Evolutionary conservation across 1,284 basidiomycete genomes (phyloP), one percentile per base, ranked within the genome.

Genomic region (Afroboletus lepidellus): DNA sequence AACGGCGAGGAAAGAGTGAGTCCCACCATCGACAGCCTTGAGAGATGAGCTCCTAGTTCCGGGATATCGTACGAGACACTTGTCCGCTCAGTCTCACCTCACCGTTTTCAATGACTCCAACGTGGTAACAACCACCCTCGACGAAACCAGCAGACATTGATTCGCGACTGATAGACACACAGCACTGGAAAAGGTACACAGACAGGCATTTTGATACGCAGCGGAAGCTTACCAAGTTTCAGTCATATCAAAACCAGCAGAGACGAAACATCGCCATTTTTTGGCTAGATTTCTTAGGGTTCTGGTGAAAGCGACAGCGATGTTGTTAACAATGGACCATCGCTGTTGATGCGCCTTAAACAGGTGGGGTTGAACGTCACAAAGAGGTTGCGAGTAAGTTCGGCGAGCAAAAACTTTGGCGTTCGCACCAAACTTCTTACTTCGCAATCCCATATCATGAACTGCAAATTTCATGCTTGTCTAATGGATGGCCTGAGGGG

Each of bases 231-330:
- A 67, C 69, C 69, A 70, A 6, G 76, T 76, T 54, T 76, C 75
- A 1, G 70, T 77, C 75, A 76, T 76, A 39, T 75, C 75, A 36
- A 76, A 76, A 5, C 74, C 75, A 7, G 70, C 65, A 29, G 73
- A 64, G 23, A 77, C 64, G 15, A 59, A 23, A 48, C 44, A 23
- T 66, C 32, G 1, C 71, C 64, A 9, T 62, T 45, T 41, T n/a
- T 53, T 66, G 0, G 66, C 56, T 42, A 69, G 67, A 3, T 58
- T 60, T 56, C 64, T 73, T 27, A 76, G 41, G 2, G 73, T 63
- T 36, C 58, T 59, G 11, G 61, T 60, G 50, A 76, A 73, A 18
- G 66, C 66, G 2, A 72, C 58, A 15, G 74, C 75, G 7, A 72
- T 73, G 29, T 54, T 66, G 25, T 69, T 64, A 8, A 75, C 71